Conservation (phyloP, 2,329 filamentous ascomycete genomes). For the Juglanconis oblonga region DNA sequence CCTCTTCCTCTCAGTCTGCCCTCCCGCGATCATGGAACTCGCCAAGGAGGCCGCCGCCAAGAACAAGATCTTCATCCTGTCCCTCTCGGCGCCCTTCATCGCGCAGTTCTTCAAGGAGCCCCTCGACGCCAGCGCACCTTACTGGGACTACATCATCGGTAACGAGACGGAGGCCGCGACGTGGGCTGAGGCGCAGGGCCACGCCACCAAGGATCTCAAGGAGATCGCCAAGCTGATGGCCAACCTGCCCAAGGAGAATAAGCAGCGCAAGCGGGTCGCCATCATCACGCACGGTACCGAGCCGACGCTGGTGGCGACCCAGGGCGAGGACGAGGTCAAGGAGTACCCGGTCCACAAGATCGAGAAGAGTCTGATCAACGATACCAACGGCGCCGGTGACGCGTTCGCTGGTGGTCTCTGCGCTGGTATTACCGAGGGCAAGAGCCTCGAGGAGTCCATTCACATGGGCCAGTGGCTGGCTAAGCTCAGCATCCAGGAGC, state of each 20-base stretch:
- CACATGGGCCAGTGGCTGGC: constrained; percentile 98
- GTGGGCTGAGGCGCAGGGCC: constrained; percentile 78
- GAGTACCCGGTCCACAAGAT: constrained; percentile 82
- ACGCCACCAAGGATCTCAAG: constrained; percentile 73
- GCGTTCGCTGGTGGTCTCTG: constrained; percentile 94
- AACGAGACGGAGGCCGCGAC: constrained; percentile 93
- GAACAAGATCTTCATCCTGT: constrained; percentile 91
- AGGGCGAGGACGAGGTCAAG: constrained; percentile 67
- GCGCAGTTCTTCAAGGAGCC: constrained; percentile 96
- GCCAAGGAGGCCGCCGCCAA: constrained; percentile 84
- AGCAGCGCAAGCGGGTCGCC: constrained; percentile 75
- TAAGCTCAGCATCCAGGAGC: constrained; percentile 86
- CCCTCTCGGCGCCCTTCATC: constrained; percentile 94
- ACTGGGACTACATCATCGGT: constrained; percentile 94
- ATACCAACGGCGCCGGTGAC: constrained; percentile 96
- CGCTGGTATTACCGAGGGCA: constrained; percentile 83
- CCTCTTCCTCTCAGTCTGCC: constrained; percentile 61
- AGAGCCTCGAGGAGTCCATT: constrained; percentile 72
- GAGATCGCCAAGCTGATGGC: constrained; percentile 85
- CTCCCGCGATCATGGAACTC: constrained; percentile 83
- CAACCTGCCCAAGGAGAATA: constrained; percentile 89
- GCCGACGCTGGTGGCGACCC: constrained; percentile 80
- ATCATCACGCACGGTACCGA: constrained; percentile 95
- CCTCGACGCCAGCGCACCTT: constrained; percentile 79
- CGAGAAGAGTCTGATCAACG: constrained; percentile 74